A percentile compares a stretch with the other conserved stretches of the same genome.
phyloP scores from a whole-genome alignment of 371 early-diverging fungal genomes.

The Coemansia sp. region DNA sequence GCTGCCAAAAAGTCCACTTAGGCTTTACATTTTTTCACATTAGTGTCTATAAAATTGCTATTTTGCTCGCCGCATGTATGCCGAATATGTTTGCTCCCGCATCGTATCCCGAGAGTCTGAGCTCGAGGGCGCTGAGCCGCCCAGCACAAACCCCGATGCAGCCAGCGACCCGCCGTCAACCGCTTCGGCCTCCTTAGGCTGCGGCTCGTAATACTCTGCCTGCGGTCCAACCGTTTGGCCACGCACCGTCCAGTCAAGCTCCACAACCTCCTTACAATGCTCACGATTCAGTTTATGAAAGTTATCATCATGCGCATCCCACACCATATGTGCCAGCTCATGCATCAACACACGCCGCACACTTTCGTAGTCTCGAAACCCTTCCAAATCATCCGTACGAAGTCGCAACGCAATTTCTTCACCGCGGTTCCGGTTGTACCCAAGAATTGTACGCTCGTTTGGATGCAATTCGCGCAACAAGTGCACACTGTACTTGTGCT shows the following conservation, averaged over 20 bases:
- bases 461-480: conserved; percentile 81
- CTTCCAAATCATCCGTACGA: conserved; percentile 82
- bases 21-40: neutral
- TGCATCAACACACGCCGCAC: conserved; percentile 81
- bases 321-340: conserved; percentile 87
- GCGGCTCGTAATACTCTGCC: conserved; percentile 20
- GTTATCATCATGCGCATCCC: conserved; percentile 75
- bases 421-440: conserved; percentile 85
- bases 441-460: conserved; percentile 72
- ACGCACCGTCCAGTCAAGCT: conserved; percentile 65
- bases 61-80: conserved; percentile 15
- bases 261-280: conserved; percentile 71
- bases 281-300: conserved; percentile 81
- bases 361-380: conserved; percentile 77
- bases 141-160: conserved; percentile 35
- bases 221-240: conserved; percentile 51
- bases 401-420: conserved; percentile 80
- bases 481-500: conserved; percentile 76
- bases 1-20: conserved; percentile 55
- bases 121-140: conserved; percentile 27
- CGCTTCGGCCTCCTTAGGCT: neutral
- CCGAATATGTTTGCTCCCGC: conserved; percentile 22
- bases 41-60: neutral
- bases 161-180: conserved; percentile 40
- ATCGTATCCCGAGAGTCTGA: neutral